Evolutionary conservation across 805 yeast species (phyloP).

Genomic region (Wickerhamiella parazyma): DNA sequence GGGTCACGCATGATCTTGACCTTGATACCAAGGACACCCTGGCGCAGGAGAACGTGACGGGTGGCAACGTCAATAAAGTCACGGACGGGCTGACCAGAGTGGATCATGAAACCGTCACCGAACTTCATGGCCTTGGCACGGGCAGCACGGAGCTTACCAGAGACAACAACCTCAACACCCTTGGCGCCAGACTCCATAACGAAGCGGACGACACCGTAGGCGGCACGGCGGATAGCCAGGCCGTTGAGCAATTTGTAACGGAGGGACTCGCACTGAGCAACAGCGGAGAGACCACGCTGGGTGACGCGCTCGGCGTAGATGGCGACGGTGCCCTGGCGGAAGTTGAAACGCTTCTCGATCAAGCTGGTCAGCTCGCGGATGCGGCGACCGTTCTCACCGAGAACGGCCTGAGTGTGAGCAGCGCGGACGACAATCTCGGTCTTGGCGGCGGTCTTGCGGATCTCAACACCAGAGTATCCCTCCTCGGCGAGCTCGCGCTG

Average conservation of each 20-base stretch:
- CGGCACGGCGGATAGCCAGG: conserved; percentile 99
- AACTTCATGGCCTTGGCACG: conserved; percentile 99
- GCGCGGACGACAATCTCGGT: conserved; percentile 98
- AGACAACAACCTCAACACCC: conserved; percentile 99
- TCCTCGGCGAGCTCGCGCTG: conserved; percentile 99
- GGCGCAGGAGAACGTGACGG: conserved; percentile 99
- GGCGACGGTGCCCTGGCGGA: conserved; percentile 82
- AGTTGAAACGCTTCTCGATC: conserved; percentile 97
- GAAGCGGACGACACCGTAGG: conserved; percentile 99
- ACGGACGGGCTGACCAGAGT: conserved; percentile 99
- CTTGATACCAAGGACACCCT: conserved; percentile 99
- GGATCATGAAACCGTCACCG: conserved; percentile 99
- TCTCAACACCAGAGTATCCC: conserved; percentile 99
- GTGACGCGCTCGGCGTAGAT: conserved; percentile 98
- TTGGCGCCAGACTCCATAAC: conserved; percentile 99
- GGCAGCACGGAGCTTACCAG: conserved; percentile 99
- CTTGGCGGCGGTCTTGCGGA: conserved; percentile 95
- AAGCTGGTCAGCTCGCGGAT: conserved; percentile 96
- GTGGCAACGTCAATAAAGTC: conserved; percentile 98
- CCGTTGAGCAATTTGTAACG: conserved; percentile 97
- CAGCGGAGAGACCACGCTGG: conserved; percentile 98
- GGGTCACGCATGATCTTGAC: conserved; percentile 99
- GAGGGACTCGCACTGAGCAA: conserved; percentile 98
- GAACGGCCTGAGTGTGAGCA: conserved; percentile 94
- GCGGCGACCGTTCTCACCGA: conserved; percentile 99